Evolutionary conservation across 139 green algal genomes (phyloP).

Genomic region (Ulvella scutata): DNA sequence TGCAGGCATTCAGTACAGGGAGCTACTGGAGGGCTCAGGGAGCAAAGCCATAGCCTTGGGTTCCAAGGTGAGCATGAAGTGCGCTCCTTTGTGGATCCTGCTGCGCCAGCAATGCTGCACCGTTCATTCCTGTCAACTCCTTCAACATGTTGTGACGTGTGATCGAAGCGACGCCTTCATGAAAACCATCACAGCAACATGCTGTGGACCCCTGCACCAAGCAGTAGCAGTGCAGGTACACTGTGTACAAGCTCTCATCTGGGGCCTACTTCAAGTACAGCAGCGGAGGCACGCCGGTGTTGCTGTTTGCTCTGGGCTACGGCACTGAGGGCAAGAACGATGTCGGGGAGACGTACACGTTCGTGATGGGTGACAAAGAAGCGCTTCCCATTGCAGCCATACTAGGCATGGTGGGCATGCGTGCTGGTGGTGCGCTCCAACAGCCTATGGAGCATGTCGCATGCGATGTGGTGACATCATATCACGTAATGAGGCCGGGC

Average conservation of each 20-base stretch:
- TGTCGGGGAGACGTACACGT: slow-evolving; percentile 20
- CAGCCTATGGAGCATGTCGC: no score
- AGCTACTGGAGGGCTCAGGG: slow-evolving; percentile 21
- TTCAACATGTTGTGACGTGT: no score
- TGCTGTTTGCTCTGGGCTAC: slow-evolving; percentile 41
- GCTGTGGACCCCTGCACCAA: no score
- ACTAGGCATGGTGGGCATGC: slow-evolving; percentile 39
- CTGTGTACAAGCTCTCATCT: slow-evolving; percentile 42
- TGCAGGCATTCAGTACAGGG: slow-evolving; percentile 31
- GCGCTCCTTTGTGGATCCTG: background rate
- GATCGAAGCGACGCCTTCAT: no score
- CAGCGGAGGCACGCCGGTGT: slow-evolving; percentile 47
- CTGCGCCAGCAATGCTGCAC: no score
- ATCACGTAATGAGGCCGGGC: no score
- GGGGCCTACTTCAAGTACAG: slow-evolving; percentile 57
- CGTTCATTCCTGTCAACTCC: no score
- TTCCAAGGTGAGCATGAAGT: background rate
- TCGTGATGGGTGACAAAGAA: slow-evolving; percentile 25
- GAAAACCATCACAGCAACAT: no score
- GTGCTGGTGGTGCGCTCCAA: slow-evolving; percentile 19
- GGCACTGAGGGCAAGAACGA: slow-evolving; percentile 42
- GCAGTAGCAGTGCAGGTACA: slow-evolving; percentile 41
- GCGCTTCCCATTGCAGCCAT: slow-evolving; percentile 28
- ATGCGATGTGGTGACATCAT: no score
- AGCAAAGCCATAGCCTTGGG: slow-evolving; percentile 9